Conservation (phyloP, 1,139 yeast genomes). For the Pichia sp. region DNA sequence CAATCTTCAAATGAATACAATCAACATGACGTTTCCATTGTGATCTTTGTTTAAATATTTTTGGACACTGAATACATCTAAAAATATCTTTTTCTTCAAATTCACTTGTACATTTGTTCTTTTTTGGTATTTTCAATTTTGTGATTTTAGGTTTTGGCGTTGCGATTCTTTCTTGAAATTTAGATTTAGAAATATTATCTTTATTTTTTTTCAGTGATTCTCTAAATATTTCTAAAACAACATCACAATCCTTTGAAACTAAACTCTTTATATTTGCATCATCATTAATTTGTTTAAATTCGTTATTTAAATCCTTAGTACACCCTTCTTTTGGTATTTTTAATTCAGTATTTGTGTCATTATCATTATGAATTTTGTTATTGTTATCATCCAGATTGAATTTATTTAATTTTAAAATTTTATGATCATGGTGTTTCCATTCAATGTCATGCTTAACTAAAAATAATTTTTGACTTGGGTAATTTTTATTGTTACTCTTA, state of each 20-base stretch:
- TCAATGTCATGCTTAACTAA: neutral
- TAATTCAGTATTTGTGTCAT: neutral
- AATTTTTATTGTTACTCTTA: neutral
- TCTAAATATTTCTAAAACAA: slow-evolving; percentile 5
- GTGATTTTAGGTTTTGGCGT: slow-evolving; percentile 3
- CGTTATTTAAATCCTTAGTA: neutral
- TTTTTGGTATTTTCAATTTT: slow-evolving; percentile 2
- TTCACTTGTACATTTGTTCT: neutral
- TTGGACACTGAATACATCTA: slow-evolving; percentile 18
- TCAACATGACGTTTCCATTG: slow-evolving; percentile 27
- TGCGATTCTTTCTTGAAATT: neutral
- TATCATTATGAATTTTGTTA: neutral
- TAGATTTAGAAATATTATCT: slow-evolving; percentile 1
- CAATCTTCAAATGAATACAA: slow-evolving; percentile 27
- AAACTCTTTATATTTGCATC: neutral
- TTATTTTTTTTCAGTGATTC: slow-evolving; percentile 9
- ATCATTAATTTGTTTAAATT: neutral
- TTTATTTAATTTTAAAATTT: neutral
- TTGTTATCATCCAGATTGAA: neutral
- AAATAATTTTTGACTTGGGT: neutral
- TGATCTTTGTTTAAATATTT: slow-evolving; percentile 24
- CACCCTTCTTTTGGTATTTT: neutral
- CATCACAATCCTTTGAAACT: slow-evolving; percentile 1
- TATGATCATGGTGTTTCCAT: neutral
- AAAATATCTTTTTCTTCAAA: slow-evolving; percentile 8